Evolutionary conservation across 495 filamentous ascomycete genomes (phyloP).

Genomic region (Thermochaetoides thermophila): DNA sequence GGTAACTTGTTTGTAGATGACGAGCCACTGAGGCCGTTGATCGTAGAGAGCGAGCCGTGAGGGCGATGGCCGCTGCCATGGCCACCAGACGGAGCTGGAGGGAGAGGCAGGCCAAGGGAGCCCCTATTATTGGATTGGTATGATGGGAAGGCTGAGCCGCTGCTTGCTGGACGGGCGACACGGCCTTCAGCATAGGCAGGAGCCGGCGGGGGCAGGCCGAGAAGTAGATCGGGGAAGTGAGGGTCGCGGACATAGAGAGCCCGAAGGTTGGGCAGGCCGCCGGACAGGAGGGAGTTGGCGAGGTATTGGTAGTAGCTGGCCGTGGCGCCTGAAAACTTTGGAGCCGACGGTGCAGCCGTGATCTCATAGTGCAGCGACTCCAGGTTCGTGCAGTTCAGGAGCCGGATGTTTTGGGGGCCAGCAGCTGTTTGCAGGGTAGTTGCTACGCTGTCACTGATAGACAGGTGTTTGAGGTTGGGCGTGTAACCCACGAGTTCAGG

Average conservation of each 20-base stretch:
- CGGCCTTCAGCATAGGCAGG: slow-evolving; percentile 32
- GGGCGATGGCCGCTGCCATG: slow-evolving; percentile 3
- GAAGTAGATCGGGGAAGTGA: slow-evolving; percentile 52
- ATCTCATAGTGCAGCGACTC: slow-evolving; percentile 71
- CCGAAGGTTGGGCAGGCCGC: slow-evolving; percentile 53
- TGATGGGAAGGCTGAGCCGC: slow-evolving; percentile 10
- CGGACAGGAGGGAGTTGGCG: slow-evolving; percentile 61
- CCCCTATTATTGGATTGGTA: slow-evolving; percentile 4
- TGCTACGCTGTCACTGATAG: slow-evolving; percentile 49
- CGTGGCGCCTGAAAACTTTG: slow-evolving; percentile 43
- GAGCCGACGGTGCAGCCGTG: slow-evolving; percentile 38
- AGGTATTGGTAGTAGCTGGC: slow-evolving; percentile 76
- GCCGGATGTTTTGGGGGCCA: slow-evolving; percentile 37
- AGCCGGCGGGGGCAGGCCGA: slow-evolving; percentile 51
- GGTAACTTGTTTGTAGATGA: background rate
- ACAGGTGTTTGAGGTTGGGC: slow-evolving; percentile 46
- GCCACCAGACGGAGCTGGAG: slow-evolving; percentile 2
- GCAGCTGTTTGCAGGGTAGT: slow-evolving; percentile 46
- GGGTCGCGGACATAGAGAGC: slow-evolving; percentile 76
- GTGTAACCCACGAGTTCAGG: slow-evolving; percentile 48
- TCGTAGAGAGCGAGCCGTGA: slow-evolving; percentile 9
- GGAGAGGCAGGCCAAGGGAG: background rate
- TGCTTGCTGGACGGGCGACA: slow-evolving; percentile 24
- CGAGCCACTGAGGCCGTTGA: background rate
- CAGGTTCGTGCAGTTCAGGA: slow-evolving; percentile 51